Base-by-base conservation (phyloP, 768 basidiomycete genomes). In the Amanita phalloides region DNA sequence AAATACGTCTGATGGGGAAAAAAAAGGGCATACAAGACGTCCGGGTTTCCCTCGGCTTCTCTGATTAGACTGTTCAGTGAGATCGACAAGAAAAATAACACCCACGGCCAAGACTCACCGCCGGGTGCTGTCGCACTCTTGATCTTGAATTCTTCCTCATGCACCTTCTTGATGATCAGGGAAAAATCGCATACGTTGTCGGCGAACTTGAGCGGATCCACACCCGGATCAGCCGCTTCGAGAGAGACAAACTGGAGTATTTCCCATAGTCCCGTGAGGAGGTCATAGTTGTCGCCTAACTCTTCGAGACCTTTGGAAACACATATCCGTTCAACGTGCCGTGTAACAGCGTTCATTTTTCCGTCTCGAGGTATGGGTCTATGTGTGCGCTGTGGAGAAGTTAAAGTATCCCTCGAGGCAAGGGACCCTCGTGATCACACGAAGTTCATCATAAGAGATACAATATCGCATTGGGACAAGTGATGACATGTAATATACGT, bases 121-220 rank as follows among this genome's bases (percentile, higher is more conserved):
- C 32, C 9, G 32, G 10, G 10, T 32, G 32, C 9, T 32, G 3
- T 32, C 2, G 14, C 21, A 35, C 10, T 8, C 28, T 48, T 17
- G 30, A 21, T 6, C 13, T 48, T n/a, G 21, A 25, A 35, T 25
- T 20, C 23, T 23, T 33, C 33, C 8, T 13, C 9, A 6, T 50
- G 25, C 4, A 43, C 14, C 5, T n/a, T 41, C 5, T 38, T 41
- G 6, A 62, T 58, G 39, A 79, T 68, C n/a, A 73, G 66, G 8
- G 66, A 74, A 58, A 76, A 74, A 60, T 63, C 73, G 46, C 65
- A 61, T 4, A 68, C 64, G 13, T 55, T 60, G 20, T 59, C 50
- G 5, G 70, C 64, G 51, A 78, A 78, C 0, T 71, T 68, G 14
- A 75, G 43, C 1, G 77, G 50, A 55, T 76, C 74, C 26, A 69